Conservation (phyloP, 2,329 filamentous ascomycete genomes). For the Fusarium solani-melongenae region DNA sequence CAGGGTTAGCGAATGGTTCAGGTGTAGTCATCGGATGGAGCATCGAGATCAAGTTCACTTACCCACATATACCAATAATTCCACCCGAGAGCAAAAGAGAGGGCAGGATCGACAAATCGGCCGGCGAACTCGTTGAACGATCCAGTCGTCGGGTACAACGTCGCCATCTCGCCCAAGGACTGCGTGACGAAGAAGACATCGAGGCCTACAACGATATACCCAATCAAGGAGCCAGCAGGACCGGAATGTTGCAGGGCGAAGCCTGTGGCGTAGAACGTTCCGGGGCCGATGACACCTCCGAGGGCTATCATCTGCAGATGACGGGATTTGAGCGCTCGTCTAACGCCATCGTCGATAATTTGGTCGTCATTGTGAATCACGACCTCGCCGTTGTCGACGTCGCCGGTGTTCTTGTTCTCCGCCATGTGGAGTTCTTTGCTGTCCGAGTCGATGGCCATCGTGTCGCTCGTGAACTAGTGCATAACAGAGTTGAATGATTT, state of each 20-base stretch:
- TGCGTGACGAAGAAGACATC: constrained; percentile 63
- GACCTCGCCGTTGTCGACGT: neutral
- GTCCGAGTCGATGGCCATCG: neutral
- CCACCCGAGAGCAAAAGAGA: constrained; percentile 81
- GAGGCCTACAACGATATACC: constrained; percentile 73
- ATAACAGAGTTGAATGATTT: neutral
- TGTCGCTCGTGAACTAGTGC: neutral
- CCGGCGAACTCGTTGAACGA: constrained; percentile 84
- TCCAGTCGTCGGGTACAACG: constrained; percentile 79
- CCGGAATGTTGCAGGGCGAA: constrained; percentile 61
- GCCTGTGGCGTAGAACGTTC: constrained; percentile 75
- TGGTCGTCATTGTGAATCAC: neutral
- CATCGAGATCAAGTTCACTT: neutral
- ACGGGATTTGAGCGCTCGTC: neutral
- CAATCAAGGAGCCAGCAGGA: constrained; percentile 75
- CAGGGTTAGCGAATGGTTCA: neutral
- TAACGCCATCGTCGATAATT: neutral
- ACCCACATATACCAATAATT: constrained; percentile 42
- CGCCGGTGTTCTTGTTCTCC: neutral
- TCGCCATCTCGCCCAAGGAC: constrained; percentile 82
- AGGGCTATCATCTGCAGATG: neutral
- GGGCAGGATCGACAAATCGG: constrained; percentile 80
- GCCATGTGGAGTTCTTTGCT: neutral
- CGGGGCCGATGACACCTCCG: constrained; percentile 71
- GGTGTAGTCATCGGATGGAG: neutral